phyloP scores from a whole-genome alignment of 1,139 yeast species.

The Scheffersomyces lignicola region DNA sequence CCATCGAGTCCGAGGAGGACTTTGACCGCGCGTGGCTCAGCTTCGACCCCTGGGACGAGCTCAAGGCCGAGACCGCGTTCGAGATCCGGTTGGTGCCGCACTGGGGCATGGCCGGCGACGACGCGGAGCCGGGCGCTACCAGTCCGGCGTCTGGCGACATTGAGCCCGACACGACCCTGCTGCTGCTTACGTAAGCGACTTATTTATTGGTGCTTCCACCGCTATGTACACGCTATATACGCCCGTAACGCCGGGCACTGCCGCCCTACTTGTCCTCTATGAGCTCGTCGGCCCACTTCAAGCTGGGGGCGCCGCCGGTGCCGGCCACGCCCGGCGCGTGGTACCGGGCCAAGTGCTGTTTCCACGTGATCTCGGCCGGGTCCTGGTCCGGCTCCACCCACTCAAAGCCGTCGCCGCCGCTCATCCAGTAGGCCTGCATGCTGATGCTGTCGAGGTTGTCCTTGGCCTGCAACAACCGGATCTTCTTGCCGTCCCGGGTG shows the following conservation, averaged over 20 bases:
- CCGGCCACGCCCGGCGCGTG: slow-evolving; percentile 20
- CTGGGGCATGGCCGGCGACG: too few species aligned
- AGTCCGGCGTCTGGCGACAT: too few species aligned
- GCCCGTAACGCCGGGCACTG: too few species aligned
- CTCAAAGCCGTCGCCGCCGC: slow-evolving; percentile 72
- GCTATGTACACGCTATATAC: too few species aligned
- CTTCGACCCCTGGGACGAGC: slow-evolving; percentile 55
- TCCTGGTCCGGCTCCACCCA: slow-evolving; percentile 85
- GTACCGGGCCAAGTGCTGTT: slow-evolving; percentile 29
- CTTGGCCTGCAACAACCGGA: slow-evolving; percentile 39
- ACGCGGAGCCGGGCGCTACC: too few species aligned
- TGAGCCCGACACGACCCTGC: too few species aligned
- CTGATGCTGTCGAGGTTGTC: slow-evolving; percentile 54
- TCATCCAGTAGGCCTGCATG: slow-evolving; percentile 75
- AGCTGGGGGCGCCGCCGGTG: slow-evolving; percentile 14
- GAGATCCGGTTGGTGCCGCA: slow-evolving; percentile 47
- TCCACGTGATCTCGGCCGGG: slow-evolving; percentile 69
- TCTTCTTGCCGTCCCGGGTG: slow-evolving; percentile 39
- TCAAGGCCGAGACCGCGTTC: slow-evolving; percentile 44
- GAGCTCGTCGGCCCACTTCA: slow-evolving; percentile 40
- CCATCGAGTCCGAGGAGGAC: slow-evolving; percentile 40
- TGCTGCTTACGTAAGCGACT: too few species aligned
- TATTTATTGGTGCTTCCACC: too few species aligned
- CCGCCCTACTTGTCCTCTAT: slow-evolving; percentile 20
- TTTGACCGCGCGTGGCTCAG: slow-evolving; percentile 47